A percentile compares a stretch with the other conserved stretches of the same genome.
phyloP scores from a whole-genome alignment of 495 filamentous ascomycete species.

The Tetracladium setigerum region DNA sequence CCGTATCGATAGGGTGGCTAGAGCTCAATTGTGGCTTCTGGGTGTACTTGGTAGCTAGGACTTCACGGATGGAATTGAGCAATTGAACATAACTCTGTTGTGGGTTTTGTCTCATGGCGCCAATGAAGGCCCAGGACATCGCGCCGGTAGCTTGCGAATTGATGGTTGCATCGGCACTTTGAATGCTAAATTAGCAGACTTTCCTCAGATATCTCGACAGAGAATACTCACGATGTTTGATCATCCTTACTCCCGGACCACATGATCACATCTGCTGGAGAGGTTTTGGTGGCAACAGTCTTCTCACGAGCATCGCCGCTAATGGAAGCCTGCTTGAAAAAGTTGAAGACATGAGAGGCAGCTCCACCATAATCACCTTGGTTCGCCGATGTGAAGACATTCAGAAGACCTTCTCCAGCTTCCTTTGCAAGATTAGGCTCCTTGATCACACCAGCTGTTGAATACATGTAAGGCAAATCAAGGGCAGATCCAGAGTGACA shows the following conservation, averaged over 20 bases:
- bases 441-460: conserved; percentile 86
- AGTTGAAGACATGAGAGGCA: conserved; percentile 67
- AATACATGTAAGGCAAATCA: conserved; percentile 94
- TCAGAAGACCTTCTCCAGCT: conserved; percentile 82
- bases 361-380: conserved; percentile 80
- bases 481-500: conserved; percentile 93
- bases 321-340: conserved; percentile 83
- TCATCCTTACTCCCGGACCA: conserved; percentile 92
- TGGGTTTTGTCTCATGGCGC: conserved; percentile 85
- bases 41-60: conserved; percentile 75
- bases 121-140: conserved; percentile 96
- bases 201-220: background rate
- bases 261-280: conserved; percentile 91
- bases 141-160: conserved; percentile 87
- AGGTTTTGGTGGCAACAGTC: conserved; percentile 79
- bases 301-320: conserved; percentile 74
- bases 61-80: conserved; percentile 87
- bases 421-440: conserved; percentile 96
- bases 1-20: conserved; percentile 77
- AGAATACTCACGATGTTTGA: conserved; percentile 48
- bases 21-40: conserved; percentile 95
- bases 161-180: conserved; percentile 52
- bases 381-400: conserved; percentile 81
- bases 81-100: conserved; percentile 95
- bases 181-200: background rate